Conservation (phyloP, 163 green algal species). For the Chlorella variabilis region DNA sequence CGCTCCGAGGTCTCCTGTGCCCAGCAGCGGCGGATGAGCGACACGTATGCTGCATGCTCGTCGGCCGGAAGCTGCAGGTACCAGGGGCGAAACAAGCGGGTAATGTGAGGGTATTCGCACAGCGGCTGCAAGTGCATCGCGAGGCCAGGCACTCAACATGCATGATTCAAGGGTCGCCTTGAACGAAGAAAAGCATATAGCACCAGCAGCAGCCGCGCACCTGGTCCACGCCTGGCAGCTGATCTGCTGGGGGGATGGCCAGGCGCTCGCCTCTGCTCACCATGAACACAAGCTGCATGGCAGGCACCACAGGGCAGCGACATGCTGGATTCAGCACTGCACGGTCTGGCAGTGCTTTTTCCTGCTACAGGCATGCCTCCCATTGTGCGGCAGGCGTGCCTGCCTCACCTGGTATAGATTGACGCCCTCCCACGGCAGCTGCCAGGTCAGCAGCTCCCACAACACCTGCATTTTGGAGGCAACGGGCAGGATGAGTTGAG, state of each 20-base stretch:
- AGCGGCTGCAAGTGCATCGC: no score
- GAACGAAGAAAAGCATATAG: neutral
- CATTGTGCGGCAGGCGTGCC: no score
- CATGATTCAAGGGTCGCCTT: no score
- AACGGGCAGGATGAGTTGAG: no score
- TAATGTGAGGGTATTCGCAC: neutral
- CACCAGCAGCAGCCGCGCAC: neutral
- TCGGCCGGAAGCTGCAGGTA: constrained; percentile 13
- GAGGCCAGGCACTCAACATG: no score
- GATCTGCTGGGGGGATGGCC: neutral
- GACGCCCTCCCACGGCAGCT: constrained; percentile 58
- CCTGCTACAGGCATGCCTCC: no score
- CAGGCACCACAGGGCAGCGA: neutral
- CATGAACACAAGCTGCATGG: constrained; percentile 2
- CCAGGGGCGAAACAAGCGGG: neutral
- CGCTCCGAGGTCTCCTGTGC: constrained; percentile 11
- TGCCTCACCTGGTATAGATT: constrained; percentile 16
- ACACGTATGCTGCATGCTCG: neutral
- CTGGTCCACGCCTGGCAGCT: neutral
- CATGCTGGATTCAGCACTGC: no score
- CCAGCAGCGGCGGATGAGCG: constrained; percentile 41
- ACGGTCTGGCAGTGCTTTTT: no score
- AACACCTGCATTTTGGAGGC: no score
- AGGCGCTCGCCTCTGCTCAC: constrained; percentile 1
- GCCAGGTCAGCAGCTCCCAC: constrained; percentile 72